Evolutionary conservation across 768 basidiomycete species (phyloP), one percentile per base, ranked within the genome.

Genomic region (Tricholoma sp.): DNA sequence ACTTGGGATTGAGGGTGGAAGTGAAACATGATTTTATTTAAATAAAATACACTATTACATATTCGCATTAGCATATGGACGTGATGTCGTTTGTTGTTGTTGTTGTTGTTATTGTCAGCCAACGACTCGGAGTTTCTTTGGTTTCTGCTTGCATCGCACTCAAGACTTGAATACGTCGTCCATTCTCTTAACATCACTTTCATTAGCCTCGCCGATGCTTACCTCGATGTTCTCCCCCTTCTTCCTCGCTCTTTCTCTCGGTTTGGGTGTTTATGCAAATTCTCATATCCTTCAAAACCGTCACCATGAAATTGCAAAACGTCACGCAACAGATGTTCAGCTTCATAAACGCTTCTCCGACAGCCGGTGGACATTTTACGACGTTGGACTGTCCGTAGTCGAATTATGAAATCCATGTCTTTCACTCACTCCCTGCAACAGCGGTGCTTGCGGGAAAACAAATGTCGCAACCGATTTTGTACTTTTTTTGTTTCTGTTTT

Each of bases 261-360:
- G 62, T 22, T 67, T 65, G n/a, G 69, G 58, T 61, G 73, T 57
- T 59, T 71, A 57, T 57, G 78, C 69, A 61, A 70, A 62, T 49
- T 68, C 54, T 60, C 70, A 64, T 53, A 54, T 57, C 21, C 64
- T 61, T 52, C 43, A 55, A 7, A 62, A 54, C 50, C 67, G 67
- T 53, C 62, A 69, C 59, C 57, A 56, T 35, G 67, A 65, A 41
- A 50, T 71, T 52, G 64, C 66, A 5, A 66, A 62, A 61, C 67
- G 69, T 45, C 64, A 65, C 29, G 54, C 56, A 18, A 64, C 56
- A 47, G 61, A 61, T 56, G 59, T 67, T 8, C 65, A 64, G 21
- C 53, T 65, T 51, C 57, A 63, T 51, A 69, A 68, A 57, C 66
- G 68, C 46, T 67, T 61, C 56, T 55, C 55, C 2, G 24, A 37